Conservation (phyloP, 306 rosid genomes). For the Dalbergia cultrata region DNA sequence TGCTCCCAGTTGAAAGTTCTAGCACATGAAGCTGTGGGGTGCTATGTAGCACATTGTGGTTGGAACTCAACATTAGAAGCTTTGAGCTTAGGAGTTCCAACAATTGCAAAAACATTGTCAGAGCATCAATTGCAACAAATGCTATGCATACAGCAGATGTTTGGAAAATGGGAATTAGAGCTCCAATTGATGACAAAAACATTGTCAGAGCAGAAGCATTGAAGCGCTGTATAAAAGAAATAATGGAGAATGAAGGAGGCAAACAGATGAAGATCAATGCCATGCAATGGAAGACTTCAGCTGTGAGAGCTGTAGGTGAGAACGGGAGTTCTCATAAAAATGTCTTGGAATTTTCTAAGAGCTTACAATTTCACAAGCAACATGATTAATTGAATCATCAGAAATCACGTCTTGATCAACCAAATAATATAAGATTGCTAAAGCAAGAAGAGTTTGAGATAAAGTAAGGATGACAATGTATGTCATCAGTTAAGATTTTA, state of each 20-base stretch:
- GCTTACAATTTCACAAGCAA: not conserved
- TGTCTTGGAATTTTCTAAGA: constrained; percentile 15
- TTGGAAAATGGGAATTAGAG: constrained; percentile 43
- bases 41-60: constrained; percentile 45
- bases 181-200: not conserved
- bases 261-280: constrained; percentile 35
- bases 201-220: constrained; percentile 13
- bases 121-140: no score
- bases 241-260: constrained; percentile 38
- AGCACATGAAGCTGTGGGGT: constrained; percentile 36
- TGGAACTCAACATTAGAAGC: constrained; percentile 46
- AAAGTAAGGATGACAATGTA: no score
- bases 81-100: constrained; percentile 42
- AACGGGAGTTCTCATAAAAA: constrained; percentile 19
- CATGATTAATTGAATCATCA: no score
- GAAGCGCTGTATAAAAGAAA: constrained; percentile 27
- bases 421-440: no score
- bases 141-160: constrained; percentile 30
- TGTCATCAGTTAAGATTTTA: no score
- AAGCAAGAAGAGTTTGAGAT: no score
- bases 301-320: no score
- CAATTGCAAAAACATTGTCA: no score
- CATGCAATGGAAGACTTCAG: not conserved
- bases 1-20: constrained; percentile 38
- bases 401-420: no score